Percentiles rank a stretch among this genome's conserved stretches.
Evolutionary conservation across 768 basidiomycete genomes (phyloP).

Genomic region (Paxillus rubicundulus): DNA sequence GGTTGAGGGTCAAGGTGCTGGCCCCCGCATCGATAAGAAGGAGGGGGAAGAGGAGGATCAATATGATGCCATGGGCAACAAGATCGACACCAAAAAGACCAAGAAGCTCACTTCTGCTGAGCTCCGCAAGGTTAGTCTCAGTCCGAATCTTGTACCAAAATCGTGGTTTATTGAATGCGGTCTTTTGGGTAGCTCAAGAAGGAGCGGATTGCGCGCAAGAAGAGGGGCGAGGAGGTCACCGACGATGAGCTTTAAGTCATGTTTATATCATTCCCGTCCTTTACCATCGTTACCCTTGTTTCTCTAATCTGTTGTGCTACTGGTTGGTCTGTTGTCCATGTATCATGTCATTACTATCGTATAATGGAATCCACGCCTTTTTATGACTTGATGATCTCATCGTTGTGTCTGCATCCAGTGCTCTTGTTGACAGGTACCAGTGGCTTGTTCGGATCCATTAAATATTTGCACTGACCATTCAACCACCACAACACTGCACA

Average conservation of each 20-base stretch:
- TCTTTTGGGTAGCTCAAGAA: conserved; percentile 63
- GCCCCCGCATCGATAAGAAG: conserved; percentile 91
- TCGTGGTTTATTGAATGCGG: conserved; percentile 10
- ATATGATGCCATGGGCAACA: conserved; percentile 99
- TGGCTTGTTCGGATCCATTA: no score
- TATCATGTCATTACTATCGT: conserved; percentile 20
- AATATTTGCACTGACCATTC: no score
- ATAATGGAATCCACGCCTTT: conserved; percentile 16
- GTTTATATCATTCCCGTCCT: conserved; percentile 8
- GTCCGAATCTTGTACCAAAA: neutral
- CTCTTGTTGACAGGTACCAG: no score
- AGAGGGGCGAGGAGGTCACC: conserved; percentile 77
- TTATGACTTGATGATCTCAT: neutral
- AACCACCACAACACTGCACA: no score
- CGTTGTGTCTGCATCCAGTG: no score
- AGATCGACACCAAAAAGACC: conserved; percentile 78
- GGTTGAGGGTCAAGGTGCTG: conserved; percentile 98
- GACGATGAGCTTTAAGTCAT: conserved; percentile 51
- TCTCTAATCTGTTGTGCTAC: conserved; percentile 14
- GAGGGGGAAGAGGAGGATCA: conserved; percentile 86
- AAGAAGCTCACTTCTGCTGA: conserved; percentile 86
- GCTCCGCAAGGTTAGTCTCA: conserved; percentile 63
- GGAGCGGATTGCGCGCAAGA: conserved; percentile 89
- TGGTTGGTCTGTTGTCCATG: conserved; percentile 13
- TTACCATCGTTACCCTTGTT: conserved; percentile 12